Evolutionary conservation across 257 asterid species (phyloP).

Genomic region (Solanum verrucosum): DNA sequence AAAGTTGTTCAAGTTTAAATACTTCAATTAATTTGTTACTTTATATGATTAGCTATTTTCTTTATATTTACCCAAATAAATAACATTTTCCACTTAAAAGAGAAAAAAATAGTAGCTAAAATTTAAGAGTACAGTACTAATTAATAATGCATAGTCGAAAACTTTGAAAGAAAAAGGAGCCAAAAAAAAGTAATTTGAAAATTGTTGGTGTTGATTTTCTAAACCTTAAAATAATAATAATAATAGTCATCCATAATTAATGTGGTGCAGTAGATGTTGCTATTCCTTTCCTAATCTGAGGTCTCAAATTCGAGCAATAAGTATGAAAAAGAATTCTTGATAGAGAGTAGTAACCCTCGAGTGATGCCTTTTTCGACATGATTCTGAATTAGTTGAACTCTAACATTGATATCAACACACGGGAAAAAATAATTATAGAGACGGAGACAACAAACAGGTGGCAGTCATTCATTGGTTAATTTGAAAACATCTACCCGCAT

Average conservation of each 20-base stretch:
- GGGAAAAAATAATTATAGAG: neutral
- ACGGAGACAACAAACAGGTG: neutral
- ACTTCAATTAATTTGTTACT: neutral
- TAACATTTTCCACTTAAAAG: neutral
- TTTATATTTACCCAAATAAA: neutral
- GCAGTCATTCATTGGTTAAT: neutral
- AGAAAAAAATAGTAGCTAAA: neutral
- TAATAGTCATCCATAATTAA: neutral
- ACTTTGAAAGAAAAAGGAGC: neutral
- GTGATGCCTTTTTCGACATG: accelerated
- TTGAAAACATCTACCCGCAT: constrained; percentile 1
- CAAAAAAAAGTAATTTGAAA: neutral
- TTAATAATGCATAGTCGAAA: neutral
- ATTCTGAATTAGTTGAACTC: neutral
- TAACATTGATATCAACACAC: accelerated
- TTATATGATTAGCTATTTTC: neutral
- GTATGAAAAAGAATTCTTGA: accelerated
- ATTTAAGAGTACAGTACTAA: neutral
- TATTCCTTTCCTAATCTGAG: neutral
- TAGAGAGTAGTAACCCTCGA: neutral
- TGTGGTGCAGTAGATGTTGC: neutral
- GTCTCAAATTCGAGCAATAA: too few species aligned
- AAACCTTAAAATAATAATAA: neutral
- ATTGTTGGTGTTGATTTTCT: neutral
- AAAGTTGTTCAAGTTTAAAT: neutral